Evolutionary conservation across 2,329 filamentous ascomycete genomes (phyloP), one percentile per base, ranked within the genome.

Genomic region (Stromatinia cepivora): DNA sequence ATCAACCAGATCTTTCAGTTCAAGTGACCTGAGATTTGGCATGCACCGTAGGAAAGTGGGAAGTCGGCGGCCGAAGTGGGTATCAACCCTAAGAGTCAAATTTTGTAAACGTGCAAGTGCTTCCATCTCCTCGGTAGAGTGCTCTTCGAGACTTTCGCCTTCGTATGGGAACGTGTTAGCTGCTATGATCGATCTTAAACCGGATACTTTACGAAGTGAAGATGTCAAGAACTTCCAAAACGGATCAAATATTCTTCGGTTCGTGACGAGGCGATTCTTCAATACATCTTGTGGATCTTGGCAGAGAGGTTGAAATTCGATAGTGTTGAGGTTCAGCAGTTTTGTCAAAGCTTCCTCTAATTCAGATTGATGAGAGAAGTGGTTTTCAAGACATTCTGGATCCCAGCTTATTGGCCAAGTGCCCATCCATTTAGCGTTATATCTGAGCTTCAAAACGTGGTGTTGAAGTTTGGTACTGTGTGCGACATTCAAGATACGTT

Each of bases 21-120:
- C 20, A 50, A 62, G 59, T 25, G 42, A 62, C 45, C 22, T 62
- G 11, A 62, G 45, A 10, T 50, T 62, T 10, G 22, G 3, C 20
- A 22, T 34, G 59, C 22, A 62, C 11, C 22, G 6, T 2, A 50
- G 9, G 31, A 50, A 1, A n/a, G 11, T 17, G 28, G 20, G 11
- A 4, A 62, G 20, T 3, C n/a, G 45, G 15, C 0, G 11, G 4
- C 0, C 1, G 22, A 25, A 9, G 11, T 2, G 1, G 9, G 9
- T 0, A n/a, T 25, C 13, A 15, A 50, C 1, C 6, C 1, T 4
- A 15, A 50, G 20, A 10, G 22, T 6, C 7, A 62, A 50, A 20
- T 25, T 3, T 8, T 36, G 9, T 20, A 36, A 48, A 4, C 8
- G 22, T 9, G 20, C 45, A n/a, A 62, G 59, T 1, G 1, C 13